Conservation (phyloP, 371 early-diverging fungal genomes). For the Dichotomocladium elegans region DNA sequence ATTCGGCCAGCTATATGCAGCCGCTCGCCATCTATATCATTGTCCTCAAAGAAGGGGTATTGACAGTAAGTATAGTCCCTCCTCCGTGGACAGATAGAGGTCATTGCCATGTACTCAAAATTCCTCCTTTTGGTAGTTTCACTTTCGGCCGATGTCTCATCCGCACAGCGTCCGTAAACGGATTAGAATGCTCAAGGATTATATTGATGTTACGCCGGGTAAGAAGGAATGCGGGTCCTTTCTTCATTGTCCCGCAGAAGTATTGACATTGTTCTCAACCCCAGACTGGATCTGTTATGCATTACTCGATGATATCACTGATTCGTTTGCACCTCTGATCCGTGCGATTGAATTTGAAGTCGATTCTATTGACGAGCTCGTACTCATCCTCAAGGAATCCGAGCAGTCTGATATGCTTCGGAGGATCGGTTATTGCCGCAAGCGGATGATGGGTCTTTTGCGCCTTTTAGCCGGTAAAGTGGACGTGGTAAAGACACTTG, state of each 20-base stretch:
- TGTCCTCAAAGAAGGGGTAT: constrained; percentile 73
- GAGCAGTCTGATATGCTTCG: constrained; percentile 87
- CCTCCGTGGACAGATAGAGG: not conserved
- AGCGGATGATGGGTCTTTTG: constrained; percentile 71
- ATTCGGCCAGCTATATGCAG: constrained; percentile 64
- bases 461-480: constrained; percentile 75
- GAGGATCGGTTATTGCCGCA: constrained; percentile 81
- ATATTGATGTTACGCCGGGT: constrained; percentile 60
- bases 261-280: too few relatives aligned
- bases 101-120: not conserved
- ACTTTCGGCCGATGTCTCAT: constrained; percentile 69
- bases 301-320: constrained; percentile 81
- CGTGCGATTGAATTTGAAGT: constrained; percentile 84
- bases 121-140: constrained; percentile 46
- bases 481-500: constrained; percentile 76
- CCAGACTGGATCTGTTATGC: constrained; percentile 90
- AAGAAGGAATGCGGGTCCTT: not conserved
- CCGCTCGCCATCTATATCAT: constrained; percentile 82
- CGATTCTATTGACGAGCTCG: constrained; percentile 87
- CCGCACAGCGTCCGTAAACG: constrained; percentile 72
- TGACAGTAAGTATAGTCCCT: constrained; percentile 54
- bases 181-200: constrained; percentile 66
- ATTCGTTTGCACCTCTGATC: constrained; percentile 78
- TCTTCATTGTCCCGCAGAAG: not conserved
- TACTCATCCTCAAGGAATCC: constrained; percentile 83